phyloP scores from a whole-genome alignment of 495 filamentous ascomycete species.

The Bacidia gigantensis region DNA sequence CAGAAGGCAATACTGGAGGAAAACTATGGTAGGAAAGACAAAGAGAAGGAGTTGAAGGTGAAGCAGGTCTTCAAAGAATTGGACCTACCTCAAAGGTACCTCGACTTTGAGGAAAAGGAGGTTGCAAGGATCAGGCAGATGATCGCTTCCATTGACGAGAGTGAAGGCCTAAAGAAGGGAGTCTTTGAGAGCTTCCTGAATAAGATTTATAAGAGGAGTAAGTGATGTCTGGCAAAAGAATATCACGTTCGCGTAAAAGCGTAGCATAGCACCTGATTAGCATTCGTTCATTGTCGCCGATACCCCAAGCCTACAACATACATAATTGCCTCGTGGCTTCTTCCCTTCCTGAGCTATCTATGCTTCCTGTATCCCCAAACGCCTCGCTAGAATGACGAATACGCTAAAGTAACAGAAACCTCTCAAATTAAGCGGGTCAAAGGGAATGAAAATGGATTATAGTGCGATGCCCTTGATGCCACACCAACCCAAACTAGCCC shows the following conservation, averaged over 20 bases:
- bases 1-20: constrained; percentile 56
- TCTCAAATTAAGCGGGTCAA: too few species aligned
- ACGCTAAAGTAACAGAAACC: not conserved
- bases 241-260: too few species aligned
- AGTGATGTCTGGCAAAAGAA: constrained; percentile 21
- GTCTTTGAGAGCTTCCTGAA: constrained; percentile 80
- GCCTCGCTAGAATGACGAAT: not conserved
- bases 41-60: constrained; percentile 60
- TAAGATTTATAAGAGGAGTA: constrained; percentile 97
- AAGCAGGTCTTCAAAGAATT: constrained; percentile 82
- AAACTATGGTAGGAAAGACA: constrained; percentile 63
- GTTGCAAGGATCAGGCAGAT: constrained; percentile 58
- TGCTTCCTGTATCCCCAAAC: not conserved
- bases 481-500: too few species aligned
- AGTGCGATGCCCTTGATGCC: too few species aligned
- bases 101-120: constrained; percentile 73
- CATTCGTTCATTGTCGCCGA: too few species aligned
- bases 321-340: not conserved
- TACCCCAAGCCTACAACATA: too few species aligned
- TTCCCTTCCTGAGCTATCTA: not conserved
- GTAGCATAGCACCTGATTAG: too few species aligned
- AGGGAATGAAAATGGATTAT: too few species aligned
- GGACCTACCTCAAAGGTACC: constrained; percentile 64
- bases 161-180: constrained; percentile 70
- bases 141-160: constrained; percentile 73